Evolutionary conservation across 2,329 filamentous ascomycete species (phyloP).

Genomic region (Cyphellophora europaea): DNA sequence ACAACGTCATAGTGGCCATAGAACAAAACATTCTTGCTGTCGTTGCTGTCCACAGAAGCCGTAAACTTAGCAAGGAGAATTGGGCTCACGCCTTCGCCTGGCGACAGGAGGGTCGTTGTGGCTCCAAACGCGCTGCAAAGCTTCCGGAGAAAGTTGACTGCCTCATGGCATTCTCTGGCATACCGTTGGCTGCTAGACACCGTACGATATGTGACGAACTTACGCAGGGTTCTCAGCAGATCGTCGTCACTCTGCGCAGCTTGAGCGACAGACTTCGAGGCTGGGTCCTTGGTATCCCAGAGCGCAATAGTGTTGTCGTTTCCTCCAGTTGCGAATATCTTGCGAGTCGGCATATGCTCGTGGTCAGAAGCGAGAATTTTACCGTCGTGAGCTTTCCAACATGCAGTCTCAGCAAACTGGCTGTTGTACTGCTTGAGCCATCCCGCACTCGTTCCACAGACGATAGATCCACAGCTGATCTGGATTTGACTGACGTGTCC

Average conservation of each 20-base stretch:
- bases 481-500: slow-evolving; percentile 52
- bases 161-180: slow-evolving; percentile 83
- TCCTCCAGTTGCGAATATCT: slow-evolving; percentile 88
- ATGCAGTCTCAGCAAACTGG: slow-evolving; percentile 69
- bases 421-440: slow-evolving; percentile 71
- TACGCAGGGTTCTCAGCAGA: slow-evolving; percentile 61
- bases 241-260: slow-evolving; percentile 35
- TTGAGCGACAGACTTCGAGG: background rate
- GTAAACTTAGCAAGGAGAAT: slow-evolving; percentile 87
- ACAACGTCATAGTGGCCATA: slow-evolving; percentile 99
- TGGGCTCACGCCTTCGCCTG: slow-evolving; percentile 70
- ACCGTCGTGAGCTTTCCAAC: slow-evolving; percentile 76
- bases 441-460: slow-evolving; percentile 85
- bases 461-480: slow-evolving; percentile 66
- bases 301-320: slow-evolving; percentile 85
- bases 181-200: slow-evolving; percentile 81
- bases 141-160: slow-evolving; percentile 80
- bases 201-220: slow-evolving; percentile 87
- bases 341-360: slow-evolving; percentile 55
- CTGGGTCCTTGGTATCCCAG: slow-evolving; percentile 59
- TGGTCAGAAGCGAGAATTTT: slow-evolving; percentile 58
- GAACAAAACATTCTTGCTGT: slow-evolving; percentile 76
- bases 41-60: slow-evolving; percentile 25
- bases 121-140: slow-evolving; percentile 90
- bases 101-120: slow-evolving; percentile 80